A percentile compares a stretch with the other conserved stretches of the same genome.
phyloP scores from a whole-genome alignment of 768 basidiomycete genomes.

The Clathrus columnatus region DNA sequence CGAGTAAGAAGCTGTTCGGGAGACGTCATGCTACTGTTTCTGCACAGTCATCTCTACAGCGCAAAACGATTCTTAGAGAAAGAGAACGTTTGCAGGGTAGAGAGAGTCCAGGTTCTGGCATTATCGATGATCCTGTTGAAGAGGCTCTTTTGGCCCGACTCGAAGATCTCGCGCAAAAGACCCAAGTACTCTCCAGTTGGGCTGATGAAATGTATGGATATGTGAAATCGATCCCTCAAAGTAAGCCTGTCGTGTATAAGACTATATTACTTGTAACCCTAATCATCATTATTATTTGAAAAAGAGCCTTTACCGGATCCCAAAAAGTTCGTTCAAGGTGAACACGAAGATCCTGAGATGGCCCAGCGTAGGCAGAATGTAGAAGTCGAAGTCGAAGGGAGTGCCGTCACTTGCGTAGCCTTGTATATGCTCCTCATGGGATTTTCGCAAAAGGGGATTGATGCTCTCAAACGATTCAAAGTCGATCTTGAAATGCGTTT shows the following conservation, averaged over 20 bases:
- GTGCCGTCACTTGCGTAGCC: conserved; percentile 78
- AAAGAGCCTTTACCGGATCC: conserved; percentile 78
- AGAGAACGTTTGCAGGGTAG: conserved; percentile 35
- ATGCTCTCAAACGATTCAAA: conserved; percentile 67
- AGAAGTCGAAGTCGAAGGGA: conserved; percentile 72
- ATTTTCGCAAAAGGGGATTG: conserved; percentile 89
- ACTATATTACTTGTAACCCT: conserved; percentile 10
- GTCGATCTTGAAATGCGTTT: conserved; percentile 76
- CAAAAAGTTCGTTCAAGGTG: conserved; percentile 57
- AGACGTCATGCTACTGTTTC: conserved; percentile 30
- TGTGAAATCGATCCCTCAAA: conserved; percentile 77
- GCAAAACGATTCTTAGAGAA: conserved; percentile 15
- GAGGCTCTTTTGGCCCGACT: conserved; percentile 71
- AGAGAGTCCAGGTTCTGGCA: conserved; percentile 21
- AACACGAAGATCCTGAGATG: conserved; percentile 64
- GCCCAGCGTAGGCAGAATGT: conserved; percentile 62
- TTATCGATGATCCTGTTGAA: conserved; percentile 59
- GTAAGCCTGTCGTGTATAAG: conserved; percentile 32
- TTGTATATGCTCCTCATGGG: conserved; percentile 88
- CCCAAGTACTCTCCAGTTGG: conserved; percentile 86
- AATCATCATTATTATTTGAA: conserved; percentile 6
- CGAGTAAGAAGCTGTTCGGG: conserved; percentile 78
- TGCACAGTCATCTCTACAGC: conserved; percentile 19
- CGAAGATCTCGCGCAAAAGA: conserved; percentile 94
- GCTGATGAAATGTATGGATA: conserved; percentile 91